Evolutionary conservation across 2,329 filamentous ascomycete species (phyloP).

Genomic region (Fusarium anthophilum): DNA sequence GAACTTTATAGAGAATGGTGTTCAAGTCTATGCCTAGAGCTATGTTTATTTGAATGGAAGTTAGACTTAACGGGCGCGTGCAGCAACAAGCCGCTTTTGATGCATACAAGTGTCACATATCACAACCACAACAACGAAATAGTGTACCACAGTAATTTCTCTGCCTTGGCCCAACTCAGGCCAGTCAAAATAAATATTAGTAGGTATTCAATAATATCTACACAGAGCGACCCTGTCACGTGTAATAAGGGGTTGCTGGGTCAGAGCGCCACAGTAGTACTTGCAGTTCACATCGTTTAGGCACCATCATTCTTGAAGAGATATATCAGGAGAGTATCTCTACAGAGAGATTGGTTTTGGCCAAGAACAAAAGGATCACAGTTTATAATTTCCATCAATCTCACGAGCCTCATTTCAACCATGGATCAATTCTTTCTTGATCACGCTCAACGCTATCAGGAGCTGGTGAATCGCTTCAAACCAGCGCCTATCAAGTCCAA

Average conservation of each 20-base stretch:
- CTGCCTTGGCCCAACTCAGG: not conserved
- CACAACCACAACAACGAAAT: not conserved
- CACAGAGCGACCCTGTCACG: not conserved
- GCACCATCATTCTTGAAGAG: slow-evolving; percentile 9
- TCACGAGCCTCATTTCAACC: not conserved
- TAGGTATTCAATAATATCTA: not conserved
- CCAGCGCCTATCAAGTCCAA: slow-evolving; percentile 26
- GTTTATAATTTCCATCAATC: not conserved
- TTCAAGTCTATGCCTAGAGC: not conserved
- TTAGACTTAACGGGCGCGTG: not conserved
- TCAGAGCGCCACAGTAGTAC: slow-evolving; percentile 17
- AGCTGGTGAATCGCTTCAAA: slow-evolving; percentile 43
- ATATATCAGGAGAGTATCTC: slow-evolving; percentile 5
- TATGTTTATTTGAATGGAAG: too few species aligned
- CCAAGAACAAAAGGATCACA: not conserved
- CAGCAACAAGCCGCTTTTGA: too few species aligned
- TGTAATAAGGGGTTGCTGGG: slow-evolving; percentile 24
- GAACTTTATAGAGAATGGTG: not conserved
- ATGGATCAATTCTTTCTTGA: slow-evolving; percentile 50
- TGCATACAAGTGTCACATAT: not conserved
- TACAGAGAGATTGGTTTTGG: too few species aligned
- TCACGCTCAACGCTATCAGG: slow-evolving; percentile 43
- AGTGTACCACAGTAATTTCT: not conserved
- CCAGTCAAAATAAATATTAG: too few species aligned
- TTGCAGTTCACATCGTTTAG: slow-evolving; percentile 14